Conservation (phyloP, 331 rosid genomes). For the Acacia pycnantha region DNA sequence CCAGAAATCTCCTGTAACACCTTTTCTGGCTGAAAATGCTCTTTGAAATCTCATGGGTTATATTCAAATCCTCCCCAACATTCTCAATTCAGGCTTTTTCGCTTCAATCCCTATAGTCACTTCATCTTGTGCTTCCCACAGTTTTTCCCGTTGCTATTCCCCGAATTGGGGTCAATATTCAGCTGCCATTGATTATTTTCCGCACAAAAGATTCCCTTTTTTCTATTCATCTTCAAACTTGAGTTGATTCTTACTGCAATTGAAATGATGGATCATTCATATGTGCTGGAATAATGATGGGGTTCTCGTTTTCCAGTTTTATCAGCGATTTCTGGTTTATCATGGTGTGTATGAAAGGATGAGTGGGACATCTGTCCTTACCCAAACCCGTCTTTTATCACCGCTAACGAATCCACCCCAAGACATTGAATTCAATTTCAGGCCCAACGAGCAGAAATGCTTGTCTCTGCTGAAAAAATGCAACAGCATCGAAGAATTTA, state of each 20-base stretch:
- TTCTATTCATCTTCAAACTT: conserved; percentile 26
- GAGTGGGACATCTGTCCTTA: conserved; percentile 77
- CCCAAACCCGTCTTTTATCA: conserved; percentile 48
- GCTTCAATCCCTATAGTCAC: conserved; percentile 16
- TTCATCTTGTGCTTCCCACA: conserved; percentile 14
- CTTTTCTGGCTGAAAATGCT: conserved; percentile 38
- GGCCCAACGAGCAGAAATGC: conserved; percentile 58
- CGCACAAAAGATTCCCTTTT: conserved; percentile 3
- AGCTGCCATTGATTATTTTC: conserved; percentile 11
- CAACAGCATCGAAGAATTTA: conserved; percentile 62
- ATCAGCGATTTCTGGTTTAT: conserved; percentile 21
- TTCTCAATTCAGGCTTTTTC: conserved; percentile 3
- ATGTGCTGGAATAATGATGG: conserved; percentile 19
- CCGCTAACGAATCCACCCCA: conserved; percentile 46
- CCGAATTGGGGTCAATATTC: background rate
- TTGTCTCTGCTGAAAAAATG: conserved; percentile 60
- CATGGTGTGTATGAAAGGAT: conserved; percentile 59
- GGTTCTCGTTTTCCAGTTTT: background rate
- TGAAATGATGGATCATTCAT: conserved; percentile 19
- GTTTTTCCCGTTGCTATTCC: background rate
- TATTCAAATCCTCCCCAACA: conserved; percentile 38
- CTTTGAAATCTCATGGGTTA: conserved; percentile 45
- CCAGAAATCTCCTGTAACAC: conserved; percentile 47
- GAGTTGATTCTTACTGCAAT: conserved; percentile 11
- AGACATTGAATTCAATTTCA: conserved; percentile 43